Base-by-base conservation (phyloP, 768 basidiomycete species). In the Serendipita sp. region DNA sequence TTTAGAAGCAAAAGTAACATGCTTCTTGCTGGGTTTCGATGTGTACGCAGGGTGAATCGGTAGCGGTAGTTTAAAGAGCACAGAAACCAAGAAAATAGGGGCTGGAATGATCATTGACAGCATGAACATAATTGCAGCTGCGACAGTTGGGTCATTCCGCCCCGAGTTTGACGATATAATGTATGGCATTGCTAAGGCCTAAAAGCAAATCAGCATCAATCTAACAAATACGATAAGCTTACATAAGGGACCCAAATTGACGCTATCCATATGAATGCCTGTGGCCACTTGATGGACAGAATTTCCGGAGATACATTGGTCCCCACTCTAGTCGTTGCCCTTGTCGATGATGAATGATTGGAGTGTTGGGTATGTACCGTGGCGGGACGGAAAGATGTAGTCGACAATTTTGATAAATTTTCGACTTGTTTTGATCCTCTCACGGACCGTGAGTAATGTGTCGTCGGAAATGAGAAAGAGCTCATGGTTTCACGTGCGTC, bases 191-290 rank as follows among this genome's bases (percentile, higher is more conserved):
- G 83, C 77, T 65, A 88, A 75, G 44, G 68, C 76, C 87, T 89
- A 63, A 23, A 31, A 27, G 63, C 29, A 53, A 34, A 58, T 64
- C 66, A 50, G 4, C 27, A 34, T 31, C 31, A 3, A 48, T 8
- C 65, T 33, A 13, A 58, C 33, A 45, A 27, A 64, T 43, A 36
- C 46, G 64, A 3, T 37, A 50, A 44, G 78, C 86, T 71, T 73
- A 87, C 87, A 66, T 85, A 70, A 62, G 87, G 87, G 40, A 85
- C 70, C 83, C 84, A 86, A 66, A 88, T 83, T 44, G 77, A 76
- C 66, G 83, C 70, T 66, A 85, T 75, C 87, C 87, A 89, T 70
- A 79, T 79, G 65, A 82, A 63, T 18, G 81, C 77, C 63, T 80
- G 81, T 66, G 31, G 52, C 18, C 55, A 33, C 52, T n/a, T 43